Base-by-base conservation (phyloP, 179 eudicot genomes). In the Pouteria campechiana region DNA sequence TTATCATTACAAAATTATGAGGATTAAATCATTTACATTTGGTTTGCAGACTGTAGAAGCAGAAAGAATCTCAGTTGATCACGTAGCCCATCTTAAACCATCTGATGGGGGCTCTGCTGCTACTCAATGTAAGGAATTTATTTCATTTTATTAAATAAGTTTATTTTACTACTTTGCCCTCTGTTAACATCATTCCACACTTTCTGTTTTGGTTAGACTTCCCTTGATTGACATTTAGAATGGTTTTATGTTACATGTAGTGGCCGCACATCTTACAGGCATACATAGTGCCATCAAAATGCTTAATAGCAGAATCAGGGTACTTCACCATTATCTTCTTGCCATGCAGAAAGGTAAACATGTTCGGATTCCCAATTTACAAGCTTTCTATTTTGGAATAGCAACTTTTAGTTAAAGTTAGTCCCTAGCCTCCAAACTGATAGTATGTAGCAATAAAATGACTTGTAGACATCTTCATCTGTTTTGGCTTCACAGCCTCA, bases 31-130 rank as follows among this genome's bases (percentile, higher is more conserved):
- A 17, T 3, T 52, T 25, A 34, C 44, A 53, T 41, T 65, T 41
- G 40, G 15, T 59, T 55, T 37, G 42, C 33, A 90, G 98, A 90
- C 98, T 9, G 98, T 90, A 30, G 98, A 90, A 67, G 98, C 95
- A 10, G 98, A 90, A 58, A 63, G 98, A 48, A 90, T 90, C 54
- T 90, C 98, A 16, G 94, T 90, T 41, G 94, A 90, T 52, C 98
- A 90, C 67, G 96, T 90, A 52, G 98, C 98, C 24, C 95, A 86
- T 57, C 90, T 90, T 25, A 90, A 90, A 69, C 98, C 95, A 54
- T 77, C 98, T 57, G 96, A 90, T 54, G 98, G 98, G 52, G 98
- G 98, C 52, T 90, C 98, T 48, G 98, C 98, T 51, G 98, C 94
- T 33, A 90, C 96, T 41, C 98, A 90, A 61, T 65, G 98, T 90